Conservation (phyloP, 306 rosid genomes). For the Vigna trinervia region DNA sequence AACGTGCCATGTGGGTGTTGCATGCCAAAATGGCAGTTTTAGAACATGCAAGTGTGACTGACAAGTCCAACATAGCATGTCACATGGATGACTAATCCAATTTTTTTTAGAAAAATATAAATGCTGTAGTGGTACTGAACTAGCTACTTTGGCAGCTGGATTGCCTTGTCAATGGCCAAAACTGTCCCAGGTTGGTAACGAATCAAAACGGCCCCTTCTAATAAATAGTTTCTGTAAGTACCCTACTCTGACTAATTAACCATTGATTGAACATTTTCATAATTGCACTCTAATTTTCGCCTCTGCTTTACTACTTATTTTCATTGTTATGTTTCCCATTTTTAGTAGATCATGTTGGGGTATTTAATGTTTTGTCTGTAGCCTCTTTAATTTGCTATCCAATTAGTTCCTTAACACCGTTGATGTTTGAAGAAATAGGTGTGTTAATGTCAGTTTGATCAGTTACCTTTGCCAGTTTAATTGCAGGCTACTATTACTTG, state of each 20-base stretch:
- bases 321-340: not conserved
- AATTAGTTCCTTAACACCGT: constrained; percentile 25
- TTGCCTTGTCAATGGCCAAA: not conserved
- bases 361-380: constrained; percentile 3
- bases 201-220: not conserved
- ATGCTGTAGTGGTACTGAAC: not conserved
- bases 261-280: constrained; percentile 19
- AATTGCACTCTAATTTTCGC: not conserved
- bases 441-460: constrained; percentile 7
- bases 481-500: not conserved
- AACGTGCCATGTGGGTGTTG: not conserved
- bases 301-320: not conserved
- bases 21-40: not conserved
- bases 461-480: not conserved
- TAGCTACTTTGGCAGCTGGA: not conserved
- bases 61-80: no score
- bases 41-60: no score
- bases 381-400: constrained; percentile 4
- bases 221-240: not conserved
- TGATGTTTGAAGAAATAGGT: constrained; percentile 31
- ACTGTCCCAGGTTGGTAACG: not conserved
- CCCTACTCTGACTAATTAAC: not conserved
- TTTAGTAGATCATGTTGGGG: not conserved
- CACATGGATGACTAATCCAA: not conserved
- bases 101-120: no score